Conservation (phyloP, 257 asterid species). For the Salvia miltiorrhiza region DNA sequence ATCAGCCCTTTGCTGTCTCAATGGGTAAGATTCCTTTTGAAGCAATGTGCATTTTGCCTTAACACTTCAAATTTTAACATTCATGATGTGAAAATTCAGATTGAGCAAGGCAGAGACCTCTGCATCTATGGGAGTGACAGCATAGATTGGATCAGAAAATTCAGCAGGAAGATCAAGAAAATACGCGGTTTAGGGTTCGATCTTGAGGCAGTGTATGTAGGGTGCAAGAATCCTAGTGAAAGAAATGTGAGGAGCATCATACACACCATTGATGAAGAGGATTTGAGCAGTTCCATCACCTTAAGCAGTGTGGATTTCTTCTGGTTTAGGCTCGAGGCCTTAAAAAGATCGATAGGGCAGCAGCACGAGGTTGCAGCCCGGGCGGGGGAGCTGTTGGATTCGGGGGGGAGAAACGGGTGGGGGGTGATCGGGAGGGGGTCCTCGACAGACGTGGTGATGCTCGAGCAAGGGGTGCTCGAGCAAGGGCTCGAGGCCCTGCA, state of each 20-base stretch:
- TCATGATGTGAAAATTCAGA: constrained; percentile 32
- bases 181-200: constrained; percentile 31
- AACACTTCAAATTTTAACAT: background rate
- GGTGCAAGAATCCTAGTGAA: constrained; percentile 49
- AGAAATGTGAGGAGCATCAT: constrained; percentile 31
- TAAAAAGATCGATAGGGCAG: constrained; percentile 29
- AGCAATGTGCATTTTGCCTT: background rate
- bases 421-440: constrained; percentile 43
- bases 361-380: constrained; percentile 25
- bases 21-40: constrained; percentile 46
- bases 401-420: constrained; percentile 36
- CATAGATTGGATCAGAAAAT: constrained; percentile 52
- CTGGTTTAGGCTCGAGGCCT: constrained; percentile 58
- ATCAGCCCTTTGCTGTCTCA: constrained; percentile 39
- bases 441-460: constrained; percentile 29
- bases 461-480: constrained; percentile 29
- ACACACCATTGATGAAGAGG: constrained; percentile 42
- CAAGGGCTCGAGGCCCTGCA: constrained; percentile 30
- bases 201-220: constrained; percentile 55
- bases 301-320: constrained; percentile 37
- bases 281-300: constrained; percentile 31
- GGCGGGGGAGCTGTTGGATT: constrained; percentile 31
- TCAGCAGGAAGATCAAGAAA: constrained; percentile 33
- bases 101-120: constrained; percentile 42
- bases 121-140: constrained; percentile 61